Evolutionary conservation across 2,329 filamentous ascomycete species (phyloP).

Genomic region (Fusarium sp.): DNA sequence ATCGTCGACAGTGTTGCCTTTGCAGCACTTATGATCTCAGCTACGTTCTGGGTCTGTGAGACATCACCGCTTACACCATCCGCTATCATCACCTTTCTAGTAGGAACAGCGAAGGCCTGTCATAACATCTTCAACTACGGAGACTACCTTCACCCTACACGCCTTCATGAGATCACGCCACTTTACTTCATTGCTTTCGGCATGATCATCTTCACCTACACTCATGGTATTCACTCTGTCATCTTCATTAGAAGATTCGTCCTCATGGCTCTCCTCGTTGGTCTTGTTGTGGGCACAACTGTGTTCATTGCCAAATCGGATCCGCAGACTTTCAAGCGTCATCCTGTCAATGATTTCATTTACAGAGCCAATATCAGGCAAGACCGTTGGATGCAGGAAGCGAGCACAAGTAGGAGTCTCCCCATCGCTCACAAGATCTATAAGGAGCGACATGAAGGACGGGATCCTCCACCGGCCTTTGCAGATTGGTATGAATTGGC

Average conservation of each 20-base stretch:
- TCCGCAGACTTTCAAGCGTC: constrained; percentile 49
- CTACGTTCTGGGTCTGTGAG: constrained; percentile 60
- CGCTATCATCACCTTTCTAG: constrained; percentile 57
- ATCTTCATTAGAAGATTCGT: constrained; percentile 57
- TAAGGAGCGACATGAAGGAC: constrained; percentile 66
- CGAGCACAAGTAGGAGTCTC: constrained; percentile 60
- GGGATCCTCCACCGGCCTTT: constrained; percentile 82
- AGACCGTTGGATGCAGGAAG: constrained; percentile 62
- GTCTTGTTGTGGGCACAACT: constrained; percentile 52
- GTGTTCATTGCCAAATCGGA: constrained; percentile 52
- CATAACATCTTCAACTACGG: constrained; percentile 54
- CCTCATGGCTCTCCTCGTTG: constrained; percentile 54
- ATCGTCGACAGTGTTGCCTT: constrained; percentile 61
- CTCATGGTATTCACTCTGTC: constrained; percentile 57
- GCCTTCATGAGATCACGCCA: constrained; percentile 51
- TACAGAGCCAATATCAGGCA: constrained; percentile 61
- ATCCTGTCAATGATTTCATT: constrained; percentile 63
- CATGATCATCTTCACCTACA: constrained; percentile 58
- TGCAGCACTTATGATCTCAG: constrained; percentile 57
- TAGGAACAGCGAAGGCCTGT: constrained; percentile 53
- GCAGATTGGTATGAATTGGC: constrained; percentile 88
- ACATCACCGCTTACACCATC: constrained; percentile 57
- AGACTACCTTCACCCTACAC: constrained; percentile 59
- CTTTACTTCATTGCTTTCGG: constrained; percentile 56
- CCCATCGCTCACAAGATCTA: constrained; percentile 62